Conservation (phyloP, 192 early-diverging fungal species). For the Coemansia umbellata region DNA sequence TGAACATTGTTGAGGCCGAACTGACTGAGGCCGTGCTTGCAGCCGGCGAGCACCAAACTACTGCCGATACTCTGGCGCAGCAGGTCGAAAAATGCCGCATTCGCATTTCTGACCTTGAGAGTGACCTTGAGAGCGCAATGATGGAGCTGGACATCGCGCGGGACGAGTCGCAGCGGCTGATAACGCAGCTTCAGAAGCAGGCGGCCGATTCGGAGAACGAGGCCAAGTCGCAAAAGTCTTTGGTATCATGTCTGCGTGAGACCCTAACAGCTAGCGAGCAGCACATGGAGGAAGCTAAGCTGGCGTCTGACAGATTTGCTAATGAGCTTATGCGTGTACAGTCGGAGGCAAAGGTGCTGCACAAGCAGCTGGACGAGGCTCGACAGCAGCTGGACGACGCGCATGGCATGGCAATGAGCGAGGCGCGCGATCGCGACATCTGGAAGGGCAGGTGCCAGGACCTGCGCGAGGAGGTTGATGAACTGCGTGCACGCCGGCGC, state of each 20-base stretch:
- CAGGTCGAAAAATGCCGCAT: conserved; percentile 4
- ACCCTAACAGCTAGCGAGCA: conserved; percentile 20
- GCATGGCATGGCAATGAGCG: conserved; percentile 18
- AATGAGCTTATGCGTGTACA: conserved; percentile 45
- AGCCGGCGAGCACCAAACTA: conserved; percentile 17
- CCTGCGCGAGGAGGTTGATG: conserved; percentile 39
- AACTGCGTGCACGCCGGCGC: conserved; percentile 28
- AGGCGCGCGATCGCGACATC: conserved; percentile 46
- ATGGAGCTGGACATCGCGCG: conserved; percentile 21
- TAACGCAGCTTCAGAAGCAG: neutral
- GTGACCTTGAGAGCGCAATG: conserved; percentile 18
- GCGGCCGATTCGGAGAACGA: conserved; percentile 8
- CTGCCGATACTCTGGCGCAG: conserved; percentile 2
- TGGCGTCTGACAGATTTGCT: conserved; percentile 17
- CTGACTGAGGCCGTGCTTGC: conserved; percentile 18
- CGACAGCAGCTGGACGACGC: conserved; percentile 34
- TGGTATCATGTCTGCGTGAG: conserved; percentile 14
- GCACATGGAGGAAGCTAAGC: conserved; percentile 24
- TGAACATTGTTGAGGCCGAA: conserved; percentile 25
- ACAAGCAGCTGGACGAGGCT: conserved; percentile 17
- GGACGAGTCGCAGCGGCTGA: conserved; percentile 2
- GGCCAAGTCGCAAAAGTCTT: conserved; percentile 13
- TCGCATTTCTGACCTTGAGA: conserved; percentile 13
- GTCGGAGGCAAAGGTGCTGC: conserved; percentile 24
- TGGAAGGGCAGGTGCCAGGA: conserved; percentile 46